A percentile compares a stretch with the other conserved stretches of the same genome.
Evolutionary conservation across 2,329 filamentous ascomycete species (phyloP).

Genomic region (Colletotrichum musae): DNA sequence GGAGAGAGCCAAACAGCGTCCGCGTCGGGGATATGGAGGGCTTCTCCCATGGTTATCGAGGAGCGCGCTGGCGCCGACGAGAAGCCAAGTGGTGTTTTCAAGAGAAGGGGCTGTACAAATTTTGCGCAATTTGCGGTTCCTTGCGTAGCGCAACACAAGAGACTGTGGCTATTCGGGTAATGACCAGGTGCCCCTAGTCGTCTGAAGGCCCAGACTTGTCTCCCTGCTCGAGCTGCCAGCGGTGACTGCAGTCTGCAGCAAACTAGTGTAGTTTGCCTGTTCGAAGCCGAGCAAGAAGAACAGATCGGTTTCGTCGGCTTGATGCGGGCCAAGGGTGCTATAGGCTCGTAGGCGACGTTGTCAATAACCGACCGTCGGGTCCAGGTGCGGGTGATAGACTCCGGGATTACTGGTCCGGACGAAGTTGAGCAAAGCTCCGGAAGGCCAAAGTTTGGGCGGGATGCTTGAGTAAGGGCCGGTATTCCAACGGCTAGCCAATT

Average conservation of each 20-base stretch:
- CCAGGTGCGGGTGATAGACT: background rate
- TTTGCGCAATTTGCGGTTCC: constrained; percentile 21
- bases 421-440: constrained; percentile 25
- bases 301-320: background rate
- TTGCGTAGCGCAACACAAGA: constrained; percentile 28
- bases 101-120: background rate
- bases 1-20: constrained; percentile 49
- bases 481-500: background rate
- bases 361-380: background rate
- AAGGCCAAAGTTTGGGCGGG: constrained; percentile 3
- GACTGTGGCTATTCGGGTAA: constrained; percentile 27
- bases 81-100: constrained; percentile 9
- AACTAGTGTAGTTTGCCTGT: constrained; percentile 5
- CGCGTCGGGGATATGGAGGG: constrained; percentile 41
- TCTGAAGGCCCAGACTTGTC: constrained; percentile 22
- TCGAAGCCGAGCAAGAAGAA: background rate
- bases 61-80: constrained; percentile 2
- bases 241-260: background rate
- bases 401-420: constrained; percentile 13
- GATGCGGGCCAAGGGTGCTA: constrained; percentile 6
- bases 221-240: constrained; percentile 22
- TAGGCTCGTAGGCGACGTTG: background rate
- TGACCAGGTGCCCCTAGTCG: constrained; percentile 35
- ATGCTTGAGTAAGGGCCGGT: constrained; percentile 18
- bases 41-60: constrained; percentile 45